A percentile compares a stretch with the other conserved stretches of the same genome.
Evolutionary conservation across 495 filamentous ascomycete species (phyloP).

Genomic region (Tetracladium setigerum): DNA sequence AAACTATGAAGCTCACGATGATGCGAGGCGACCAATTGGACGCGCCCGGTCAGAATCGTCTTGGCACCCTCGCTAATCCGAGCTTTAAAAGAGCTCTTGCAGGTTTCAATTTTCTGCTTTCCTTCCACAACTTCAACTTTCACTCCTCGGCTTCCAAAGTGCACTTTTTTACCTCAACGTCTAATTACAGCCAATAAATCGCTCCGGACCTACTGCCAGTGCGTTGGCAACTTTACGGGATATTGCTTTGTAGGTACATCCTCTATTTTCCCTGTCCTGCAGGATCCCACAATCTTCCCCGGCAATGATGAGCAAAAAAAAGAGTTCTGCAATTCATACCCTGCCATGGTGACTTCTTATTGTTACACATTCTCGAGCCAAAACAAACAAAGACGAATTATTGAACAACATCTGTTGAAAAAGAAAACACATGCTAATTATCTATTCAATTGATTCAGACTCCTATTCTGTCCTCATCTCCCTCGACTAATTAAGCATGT

Average conservation of each 20-base stretch:
- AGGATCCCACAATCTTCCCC: constrained; percentile 4
- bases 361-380: constrained; percentile 27
- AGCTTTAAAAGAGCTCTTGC: background rate
- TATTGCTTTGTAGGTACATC: background rate
- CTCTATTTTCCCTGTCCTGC: constrained; percentile 8
- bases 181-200: no score
- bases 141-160: background rate
- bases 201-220: no score
- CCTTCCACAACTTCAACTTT: background rate
- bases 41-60: background rate
- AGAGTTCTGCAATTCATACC: constrained; percentile 53
- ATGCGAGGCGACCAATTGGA: background rate
- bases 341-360: constrained; percentile 18
- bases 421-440: constrained; percentile 9
- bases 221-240: no score
- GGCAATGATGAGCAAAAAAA: constrained; percentile 37
- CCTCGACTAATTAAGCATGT: constrained; percentile 9
- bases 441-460: no score
- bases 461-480: no score
- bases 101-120: no score
- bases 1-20: background rate
- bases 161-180: no score
- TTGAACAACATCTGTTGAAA: no score
- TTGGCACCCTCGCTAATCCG: background rate
- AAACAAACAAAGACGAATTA: background rate